phyloP scores from a whole-genome alignment of 768 basidiomycete species.

The Strobilomyces dryophilus region DNA sequence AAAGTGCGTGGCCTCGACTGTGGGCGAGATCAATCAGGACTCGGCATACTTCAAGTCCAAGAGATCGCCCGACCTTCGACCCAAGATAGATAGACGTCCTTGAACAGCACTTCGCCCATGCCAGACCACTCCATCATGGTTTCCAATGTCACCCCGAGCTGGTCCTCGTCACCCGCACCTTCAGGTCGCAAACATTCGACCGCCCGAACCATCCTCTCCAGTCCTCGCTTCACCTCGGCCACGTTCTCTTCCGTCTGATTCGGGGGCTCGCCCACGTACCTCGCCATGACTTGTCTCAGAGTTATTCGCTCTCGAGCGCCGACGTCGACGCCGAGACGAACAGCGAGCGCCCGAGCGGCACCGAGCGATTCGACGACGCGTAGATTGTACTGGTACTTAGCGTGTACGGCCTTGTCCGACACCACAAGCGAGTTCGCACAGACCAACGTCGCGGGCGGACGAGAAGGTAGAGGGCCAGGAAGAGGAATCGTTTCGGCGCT shows the following conservation, averaged over 20 bases:
- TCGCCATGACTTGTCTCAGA: conserved; percentile 61
- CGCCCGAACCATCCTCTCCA: conserved; percentile 45
- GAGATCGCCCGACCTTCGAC: conserved; percentile 56
- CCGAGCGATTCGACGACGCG: conserved; percentile 90
- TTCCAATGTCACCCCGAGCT: conserved; percentile 65
- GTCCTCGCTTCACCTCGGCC: conserved; percentile 40
- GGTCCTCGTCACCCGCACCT: conserved; percentile 31
- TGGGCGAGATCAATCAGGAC: background rate
- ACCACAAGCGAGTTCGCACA: conserved; percentile 61
- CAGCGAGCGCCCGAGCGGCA: conserved; percentile 69
- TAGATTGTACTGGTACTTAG: conserved; percentile 79
- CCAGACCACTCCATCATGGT: conserved; percentile 71
- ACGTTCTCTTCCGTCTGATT: conserved; percentile 38
- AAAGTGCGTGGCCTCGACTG: conserved; percentile 74
- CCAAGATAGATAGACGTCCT: conserved; percentile 71
- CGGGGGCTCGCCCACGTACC: conserved; percentile 45
- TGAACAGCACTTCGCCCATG: conserved; percentile 50
- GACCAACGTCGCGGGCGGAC: conserved; percentile 29
- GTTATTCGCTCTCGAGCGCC: conserved; percentile 48
- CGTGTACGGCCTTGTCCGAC: conserved; percentile 73
- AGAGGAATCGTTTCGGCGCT: conserved; percentile 64
- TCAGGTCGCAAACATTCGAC: conserved; percentile 52
- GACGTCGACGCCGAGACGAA: conserved; percentile 45
- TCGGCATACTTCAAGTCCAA: background rate
- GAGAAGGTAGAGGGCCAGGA: conserved; percentile 32